phyloP scores from a whole-genome alignment of 2,329 filamentous ascomycete genomes.

The Talaromyces sp. region DNA sequence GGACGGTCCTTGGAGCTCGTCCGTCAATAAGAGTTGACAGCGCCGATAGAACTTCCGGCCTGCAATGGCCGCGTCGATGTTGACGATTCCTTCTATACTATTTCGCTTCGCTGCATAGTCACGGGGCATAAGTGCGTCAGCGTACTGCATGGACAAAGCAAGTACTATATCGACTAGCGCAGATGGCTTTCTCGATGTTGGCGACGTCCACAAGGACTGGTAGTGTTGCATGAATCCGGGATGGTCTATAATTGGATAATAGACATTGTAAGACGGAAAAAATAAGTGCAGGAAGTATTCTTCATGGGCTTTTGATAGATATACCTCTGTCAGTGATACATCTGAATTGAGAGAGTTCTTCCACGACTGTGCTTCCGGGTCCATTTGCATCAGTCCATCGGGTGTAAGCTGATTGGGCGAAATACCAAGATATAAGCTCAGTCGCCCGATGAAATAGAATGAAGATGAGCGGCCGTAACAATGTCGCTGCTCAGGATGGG shows the following conservation, averaged over 20 bases:
- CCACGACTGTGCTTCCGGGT: background rate
- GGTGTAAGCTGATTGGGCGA: background rate
- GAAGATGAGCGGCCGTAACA: conserved; percentile 15
- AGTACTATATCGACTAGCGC: conserved; percentile 16
- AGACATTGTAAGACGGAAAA: conserved; percentile 8
- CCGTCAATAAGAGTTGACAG: conserved; percentile 11
- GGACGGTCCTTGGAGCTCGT: conserved; percentile 13
- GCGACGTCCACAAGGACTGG: conserved; percentile 8
- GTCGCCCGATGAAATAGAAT: conserved; percentile 13
- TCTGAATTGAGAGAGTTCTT: background rate
- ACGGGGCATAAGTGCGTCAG: conserved; percentile 12
- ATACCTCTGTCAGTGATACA: conserved; percentile 6
- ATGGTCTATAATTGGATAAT: conserved; percentile 12
- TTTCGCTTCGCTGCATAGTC: background rate
- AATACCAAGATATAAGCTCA: conserved; percentile 10
- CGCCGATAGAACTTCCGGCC: conserved; percentile 8
- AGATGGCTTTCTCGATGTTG: background rate
- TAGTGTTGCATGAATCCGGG: conserved; percentile 10
- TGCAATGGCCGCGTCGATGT: conserved; percentile 5
- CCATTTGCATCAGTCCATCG: conserved; percentile 8
- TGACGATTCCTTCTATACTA: conserved; percentile 6
- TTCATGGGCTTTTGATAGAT: conserved; percentile 10
- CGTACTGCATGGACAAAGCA: conserved; percentile 16
- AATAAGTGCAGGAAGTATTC: conserved; percentile 14
- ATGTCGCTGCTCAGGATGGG: conserved; percentile 4